Percentiles rank a stretch among this genome's conserved stretches.
phyloP scores from a whole-genome alignment of 805 yeast genomes.

The Scheffersomyces ergatensis region DNA sequence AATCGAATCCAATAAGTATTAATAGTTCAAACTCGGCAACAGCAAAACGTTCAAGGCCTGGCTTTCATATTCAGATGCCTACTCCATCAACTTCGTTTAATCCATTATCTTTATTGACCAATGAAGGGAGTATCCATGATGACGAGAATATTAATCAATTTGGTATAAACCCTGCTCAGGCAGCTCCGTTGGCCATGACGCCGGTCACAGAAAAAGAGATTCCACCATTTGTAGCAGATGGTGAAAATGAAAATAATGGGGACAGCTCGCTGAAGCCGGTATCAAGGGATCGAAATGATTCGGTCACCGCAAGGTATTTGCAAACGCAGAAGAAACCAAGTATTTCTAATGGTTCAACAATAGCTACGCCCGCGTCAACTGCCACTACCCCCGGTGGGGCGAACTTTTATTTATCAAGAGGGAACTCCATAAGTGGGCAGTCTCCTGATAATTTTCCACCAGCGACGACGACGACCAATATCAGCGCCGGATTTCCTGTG shows the following conservation, averaged over 20 bases:
- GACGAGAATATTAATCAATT: constrained; percentile 59
- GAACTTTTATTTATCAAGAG: constrained; percentile 10
- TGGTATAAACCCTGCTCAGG: constrained; percentile 57
- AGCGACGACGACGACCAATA: background rate
- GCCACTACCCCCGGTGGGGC: background rate
- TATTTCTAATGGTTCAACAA: background rate
- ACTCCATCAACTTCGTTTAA: constrained; percentile 49
- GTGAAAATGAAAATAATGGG: constrained; percentile 5
- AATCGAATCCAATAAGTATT: background rate
- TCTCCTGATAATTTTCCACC: constrained; percentile 1
- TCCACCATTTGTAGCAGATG: constrained; percentile 6
- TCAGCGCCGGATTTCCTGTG: constrained; percentile 23
- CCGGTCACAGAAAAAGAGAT: constrained; percentile 65
- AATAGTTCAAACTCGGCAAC: constrained; percentile 3
- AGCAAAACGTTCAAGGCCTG: constrained; percentile 14
- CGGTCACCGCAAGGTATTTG: constrained; percentile 5
- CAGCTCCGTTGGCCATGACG: constrained; percentile 69
- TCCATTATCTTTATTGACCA: constrained; percentile 36
- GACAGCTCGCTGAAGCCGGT: constrained; percentile 9
- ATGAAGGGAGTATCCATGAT: constrained; percentile 18
- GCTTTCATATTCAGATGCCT: constrained; percentile 73
- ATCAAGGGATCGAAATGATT: constrained; percentile 13
- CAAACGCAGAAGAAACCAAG: constrained; percentile 12
- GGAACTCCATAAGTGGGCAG: constrained; percentile 8
- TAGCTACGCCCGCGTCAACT: background rate